Evolutionary conservation across 495 filamentous ascomycete genomes (phyloP).

Genomic region (Neurospora pannonica): DNA sequence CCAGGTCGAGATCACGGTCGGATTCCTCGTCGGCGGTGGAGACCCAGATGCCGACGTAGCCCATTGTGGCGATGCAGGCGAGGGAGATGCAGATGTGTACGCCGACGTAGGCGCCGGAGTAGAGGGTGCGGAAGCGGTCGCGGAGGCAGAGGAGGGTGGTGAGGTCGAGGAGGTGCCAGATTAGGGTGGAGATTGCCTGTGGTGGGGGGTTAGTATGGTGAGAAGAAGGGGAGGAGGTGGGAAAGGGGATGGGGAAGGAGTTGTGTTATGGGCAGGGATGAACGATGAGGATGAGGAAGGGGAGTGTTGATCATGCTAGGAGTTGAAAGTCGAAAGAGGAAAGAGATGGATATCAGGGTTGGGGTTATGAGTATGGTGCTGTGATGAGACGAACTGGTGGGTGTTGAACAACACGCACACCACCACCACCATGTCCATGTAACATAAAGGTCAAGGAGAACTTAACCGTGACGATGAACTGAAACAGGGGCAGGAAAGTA

Average conservation of each 20-base stretch:
- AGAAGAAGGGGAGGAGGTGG: neutral
- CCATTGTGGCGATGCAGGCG: constrained; percentile 16
- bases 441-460: neutral
- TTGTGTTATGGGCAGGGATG: neutral
- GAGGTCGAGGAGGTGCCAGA: constrained; percentile 12
- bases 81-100: constrained; percentile 28
- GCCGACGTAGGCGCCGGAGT: constrained; percentile 30
- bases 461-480: neutral
- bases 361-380: neutral
- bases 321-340: neutral
- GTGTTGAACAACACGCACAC: neutral
- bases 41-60: constrained; percentile 18
- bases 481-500: neutral
- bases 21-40: constrained; percentile 6
- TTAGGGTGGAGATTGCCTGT: constrained; percentile 10
- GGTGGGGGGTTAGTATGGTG: neutral
- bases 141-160: constrained; percentile 5
- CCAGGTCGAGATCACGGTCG: neutral
- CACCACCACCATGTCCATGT: neutral
- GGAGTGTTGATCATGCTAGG: neutral
- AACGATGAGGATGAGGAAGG: too few relatives aligned
- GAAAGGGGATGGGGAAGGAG: neutral
- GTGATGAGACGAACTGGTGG: neutral
- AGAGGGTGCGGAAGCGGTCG: constrained; percentile 16
- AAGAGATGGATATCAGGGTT: neutral